Base-by-base conservation (phyloP, 495 filamentous ascomycete species). In the Penicillium paradoxum region DNA sequence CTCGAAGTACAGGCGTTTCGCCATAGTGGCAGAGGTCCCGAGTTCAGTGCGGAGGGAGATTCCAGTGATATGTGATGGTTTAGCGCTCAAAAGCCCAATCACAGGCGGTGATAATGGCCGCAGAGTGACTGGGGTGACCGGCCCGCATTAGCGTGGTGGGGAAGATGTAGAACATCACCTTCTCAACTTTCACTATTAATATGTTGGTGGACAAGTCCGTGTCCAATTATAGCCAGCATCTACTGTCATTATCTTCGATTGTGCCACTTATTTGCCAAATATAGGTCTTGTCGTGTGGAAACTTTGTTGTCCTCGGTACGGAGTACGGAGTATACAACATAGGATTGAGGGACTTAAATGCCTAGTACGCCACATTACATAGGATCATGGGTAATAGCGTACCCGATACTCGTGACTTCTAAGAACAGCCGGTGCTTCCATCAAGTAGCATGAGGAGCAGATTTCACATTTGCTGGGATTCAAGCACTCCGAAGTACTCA, bases 111-210 rank as follows among this genome's bases (percentile, higher is more conserved):
- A 15, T 14, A 44, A 34, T 30, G 45, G 51, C 37, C 32, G 41
- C 30, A 39, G 33, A 39, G 60, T 66, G 57, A 64, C 38, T 54
- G 29, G 53, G 48, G 63, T 66, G 63, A 66, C 41, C 36, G 48
- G 56, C 32, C 63, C 45, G 63, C 63, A 66, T 66, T 66, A 66
- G 63, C 58, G 60, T 25, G 43, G 53, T 54, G 50, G 49, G 21
- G 36, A 38, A 30, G n/a, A 48, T 36, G 39, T 25, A 42, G 49
- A 33, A 43, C 27, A 42, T 29, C 33, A 38, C 7, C 24, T 25
- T 25, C 6, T 48, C 14, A 8, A 33, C 25, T 48, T 10, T 48
- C 42, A 6, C 42, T 46, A 27, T 25, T 43, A 17, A n/a, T n/a
- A n/a, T n/a, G n/a, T n/a, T n/a, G n/a, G n/a, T n/a, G n/a, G n/a